phyloP scores from a whole-genome alignment of 805 yeast species.

The Tanozyma kutaoensis region DNA sequence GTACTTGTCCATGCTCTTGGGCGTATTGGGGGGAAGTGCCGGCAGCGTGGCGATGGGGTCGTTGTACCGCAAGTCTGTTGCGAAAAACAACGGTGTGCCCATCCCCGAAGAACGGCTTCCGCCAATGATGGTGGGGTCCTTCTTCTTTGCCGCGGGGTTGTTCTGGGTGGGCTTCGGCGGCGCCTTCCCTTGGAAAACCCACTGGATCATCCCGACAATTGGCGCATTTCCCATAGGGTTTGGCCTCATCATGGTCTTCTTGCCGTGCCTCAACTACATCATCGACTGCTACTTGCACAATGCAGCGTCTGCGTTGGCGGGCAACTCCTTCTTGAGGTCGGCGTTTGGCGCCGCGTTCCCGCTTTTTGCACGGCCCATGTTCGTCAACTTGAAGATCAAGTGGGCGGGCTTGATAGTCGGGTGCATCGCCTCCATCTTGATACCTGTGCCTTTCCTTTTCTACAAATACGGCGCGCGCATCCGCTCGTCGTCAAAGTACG shows the following conservation, averaged over 20 bases:
- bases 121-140: constrained; percentile 8
- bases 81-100: no score
- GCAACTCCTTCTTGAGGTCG: constrained; percentile 55
- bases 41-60: no score
- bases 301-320: constrained; percentile 46
- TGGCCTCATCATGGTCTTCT: constrained; percentile 44
- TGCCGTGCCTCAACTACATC: constrained; percentile 58
- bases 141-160: constrained; percentile 6
- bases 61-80: no score
- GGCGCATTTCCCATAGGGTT: constrained; percentile 46
- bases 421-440: constrained; percentile 38
- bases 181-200: constrained; percentile 3
- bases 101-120: constrained; percentile 10
- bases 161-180: constrained; percentile 11
- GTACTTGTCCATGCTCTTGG: constrained; percentile 62
- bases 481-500: constrained; percentile 41
- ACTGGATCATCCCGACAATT: constrained; percentile 39
- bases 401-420: constrained; percentile 76
- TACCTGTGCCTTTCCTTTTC: constrained; percentile 61
- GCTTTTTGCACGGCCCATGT: constrained; percentile 61
- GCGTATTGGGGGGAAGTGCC: constrained; percentile 46
- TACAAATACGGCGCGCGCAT: constrained; percentile 30
- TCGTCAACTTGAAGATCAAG: constrained; percentile 49
- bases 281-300: constrained; percentile 54
- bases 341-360: constrained; percentile 56